Evolutionary conservation across 2,329 filamentous ascomycete genomes (phyloP).

Genomic region (Fusarium haematococcum): DNA sequence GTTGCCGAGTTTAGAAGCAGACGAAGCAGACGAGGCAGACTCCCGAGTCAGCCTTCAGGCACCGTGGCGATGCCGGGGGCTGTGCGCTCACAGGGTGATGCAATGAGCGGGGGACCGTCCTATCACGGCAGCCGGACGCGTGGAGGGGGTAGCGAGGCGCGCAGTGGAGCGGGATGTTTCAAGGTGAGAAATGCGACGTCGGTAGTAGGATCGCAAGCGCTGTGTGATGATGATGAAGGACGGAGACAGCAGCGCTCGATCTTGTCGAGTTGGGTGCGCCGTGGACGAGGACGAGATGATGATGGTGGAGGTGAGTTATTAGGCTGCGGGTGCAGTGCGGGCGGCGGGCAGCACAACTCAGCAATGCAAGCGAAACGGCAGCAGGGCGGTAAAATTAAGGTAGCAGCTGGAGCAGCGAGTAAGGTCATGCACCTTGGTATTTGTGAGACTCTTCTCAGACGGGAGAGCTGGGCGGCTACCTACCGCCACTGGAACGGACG

Average conservation of each 20-base stretch:
- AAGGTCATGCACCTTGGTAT: constrained; percentile 15
- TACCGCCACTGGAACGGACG: constrained; percentile 8
- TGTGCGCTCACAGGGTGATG: constrained; percentile 54
- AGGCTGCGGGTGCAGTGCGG: constrained; percentile 25
- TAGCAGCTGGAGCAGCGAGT: constrained; percentile 17
- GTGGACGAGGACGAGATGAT: constrained; percentile 11
- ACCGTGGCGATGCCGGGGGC: constrained; percentile 56
- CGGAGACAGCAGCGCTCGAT: neutral
- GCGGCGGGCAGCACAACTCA: constrained; percentile 25
- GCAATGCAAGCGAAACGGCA: constrained; percentile 12
- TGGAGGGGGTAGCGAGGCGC: constrained; percentile 43
- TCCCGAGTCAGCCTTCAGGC: constrained; percentile 59
- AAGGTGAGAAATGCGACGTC: constrained; percentile 35
- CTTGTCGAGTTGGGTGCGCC: constrained; percentile 11
- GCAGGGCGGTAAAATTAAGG: constrained; percentile 31
- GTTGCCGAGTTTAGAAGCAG: constrained; percentile 48
- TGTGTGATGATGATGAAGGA: constrained; percentile 6
- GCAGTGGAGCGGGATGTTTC: constrained; percentile 31
- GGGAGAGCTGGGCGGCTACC: constrained; percentile 23
- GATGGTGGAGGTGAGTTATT: constrained; percentile 36
- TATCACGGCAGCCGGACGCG: constrained; percentile 46
- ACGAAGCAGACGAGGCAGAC: constrained; percentile 56
- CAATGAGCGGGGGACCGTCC: constrained; percentile 46
- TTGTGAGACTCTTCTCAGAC: constrained; percentile 17
- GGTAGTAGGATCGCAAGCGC: constrained; percentile 23